phyloP scores from a whole-genome alignment of 495 filamentous ascomycete species.

The Penicillium mononematosum region DNA sequence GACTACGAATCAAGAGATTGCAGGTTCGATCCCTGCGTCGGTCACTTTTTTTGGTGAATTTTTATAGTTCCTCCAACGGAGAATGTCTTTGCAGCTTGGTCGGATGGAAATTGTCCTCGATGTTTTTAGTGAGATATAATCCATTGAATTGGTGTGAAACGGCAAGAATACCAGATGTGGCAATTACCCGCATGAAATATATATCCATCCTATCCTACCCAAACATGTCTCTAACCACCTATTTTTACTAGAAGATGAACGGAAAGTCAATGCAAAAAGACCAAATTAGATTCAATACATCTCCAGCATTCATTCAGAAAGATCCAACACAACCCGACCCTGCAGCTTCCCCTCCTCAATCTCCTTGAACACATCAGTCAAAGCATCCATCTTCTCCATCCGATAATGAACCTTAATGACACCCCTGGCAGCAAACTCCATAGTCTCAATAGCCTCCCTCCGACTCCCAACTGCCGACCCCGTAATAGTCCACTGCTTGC shows the following conservation, averaged over 20 bases:
- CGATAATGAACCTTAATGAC: constrained; percentile 60
- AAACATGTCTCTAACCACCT: no score
- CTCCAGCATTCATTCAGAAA: constrained; percentile 30
- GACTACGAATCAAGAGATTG: constrained; percentile 68
- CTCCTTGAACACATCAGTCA: constrained; percentile 61
- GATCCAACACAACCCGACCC: constrained; percentile 59
- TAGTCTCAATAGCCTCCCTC: constrained; percentile 62
- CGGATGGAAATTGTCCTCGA: neutral
- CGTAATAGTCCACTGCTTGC: constrained; percentile 54
- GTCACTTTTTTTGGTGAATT: constrained; percentile 28
- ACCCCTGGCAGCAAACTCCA: constrained; percentile 63
- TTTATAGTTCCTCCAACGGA: neutral
- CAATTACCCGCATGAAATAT: neutral
- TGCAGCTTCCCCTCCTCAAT: constrained; percentile 57
- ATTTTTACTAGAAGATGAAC: no score
- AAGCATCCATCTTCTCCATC: constrained; percentile 58
- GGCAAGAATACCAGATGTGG: neutral
- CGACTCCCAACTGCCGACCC: constrained; percentile 65
- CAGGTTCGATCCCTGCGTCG: constrained; percentile 45
- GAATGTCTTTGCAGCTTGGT: neutral
- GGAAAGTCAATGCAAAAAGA: no score
- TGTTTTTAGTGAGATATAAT: neutral
- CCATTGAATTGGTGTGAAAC: neutral
- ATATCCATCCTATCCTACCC: no score
- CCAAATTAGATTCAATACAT: no score